A percentile compares a stretch with the other conserved stretches of the same genome.
These are phyloP conservation scores for Tylopilus subfusipes DNA, from an alignment of 768 basidiomycete species.

Conservation along the genomic window DNA sequence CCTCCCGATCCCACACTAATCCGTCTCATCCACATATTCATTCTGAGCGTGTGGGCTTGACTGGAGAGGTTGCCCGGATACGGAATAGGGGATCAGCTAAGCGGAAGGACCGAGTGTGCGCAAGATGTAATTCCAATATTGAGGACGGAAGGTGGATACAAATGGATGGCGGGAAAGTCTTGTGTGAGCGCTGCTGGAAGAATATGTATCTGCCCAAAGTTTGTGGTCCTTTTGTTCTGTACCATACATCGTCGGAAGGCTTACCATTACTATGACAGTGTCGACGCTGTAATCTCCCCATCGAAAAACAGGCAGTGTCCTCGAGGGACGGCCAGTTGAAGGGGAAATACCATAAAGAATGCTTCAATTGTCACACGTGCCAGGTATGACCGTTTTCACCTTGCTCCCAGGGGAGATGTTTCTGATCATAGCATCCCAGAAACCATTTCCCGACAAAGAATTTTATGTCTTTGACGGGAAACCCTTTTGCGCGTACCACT, in stretches of 20 bases:
- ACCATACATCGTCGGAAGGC: neutral
- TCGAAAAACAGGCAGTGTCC: constrained; percentile 89
- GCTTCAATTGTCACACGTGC: constrained; percentile 86
- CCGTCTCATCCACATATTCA: constrained; percentile 38
- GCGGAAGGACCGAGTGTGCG: constrained; percentile 47
- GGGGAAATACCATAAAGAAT: constrained; percentile 90
- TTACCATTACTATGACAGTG: constrained; percentile 47
- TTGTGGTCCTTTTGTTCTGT: constrained; percentile 34
- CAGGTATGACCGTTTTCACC: constrained; percentile 45
- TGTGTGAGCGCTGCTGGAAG: constrained; percentile 95
- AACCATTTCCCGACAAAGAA: constrained; percentile 86
- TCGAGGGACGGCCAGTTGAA: constrained; percentile 91
- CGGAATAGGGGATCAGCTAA: constrained; percentile 33
- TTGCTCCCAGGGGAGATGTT: neutral
- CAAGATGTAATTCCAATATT: constrained; percentile 65
- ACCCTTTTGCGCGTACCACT: constrained; percentile 89
- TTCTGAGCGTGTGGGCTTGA: constrained; percentile 22
- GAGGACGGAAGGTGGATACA: constrained; percentile 81
- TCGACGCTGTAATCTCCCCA: constrained; percentile 79
- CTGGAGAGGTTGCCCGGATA: constrained; percentile 29
- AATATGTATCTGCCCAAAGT: constrained; percentile 94
- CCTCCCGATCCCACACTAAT: constrained; percentile 52
- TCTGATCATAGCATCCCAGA: constrained; percentile 38
- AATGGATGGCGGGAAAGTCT: constrained; percentile 67
- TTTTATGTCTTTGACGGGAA: constrained; percentile 92